These are phyloP conservation scores for Candida sanyaensis DNA, from an alignment of 1,139 yeast species.

Conservation along the genomic window DNA sequence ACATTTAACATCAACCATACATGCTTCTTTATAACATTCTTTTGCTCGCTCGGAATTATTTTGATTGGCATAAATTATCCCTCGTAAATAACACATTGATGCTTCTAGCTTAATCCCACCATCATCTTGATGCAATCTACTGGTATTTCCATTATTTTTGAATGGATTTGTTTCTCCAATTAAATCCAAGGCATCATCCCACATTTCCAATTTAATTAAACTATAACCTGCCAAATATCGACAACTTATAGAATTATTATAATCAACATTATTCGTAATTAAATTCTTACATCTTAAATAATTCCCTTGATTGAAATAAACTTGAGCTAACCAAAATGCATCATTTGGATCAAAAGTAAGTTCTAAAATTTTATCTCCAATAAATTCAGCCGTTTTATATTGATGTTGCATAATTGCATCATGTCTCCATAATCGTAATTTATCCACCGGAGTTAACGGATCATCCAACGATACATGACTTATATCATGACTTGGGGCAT, in stretches of 20 bases:
- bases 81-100: conserved; percentile 83
- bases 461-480: conserved; percentile 10
- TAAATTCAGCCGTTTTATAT: conserved; percentile 83
- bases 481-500: conserved; percentile 14
- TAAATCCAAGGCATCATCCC: conserved; percentile 88
- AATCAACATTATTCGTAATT: conserved; percentile 42
- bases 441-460: conserved; percentile 73
- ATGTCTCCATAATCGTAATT: conserved; percentile 87
- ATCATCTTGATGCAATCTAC: conserved; percentile 31
- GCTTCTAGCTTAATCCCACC: conserved; percentile 87
- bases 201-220: conserved; percentile 67
- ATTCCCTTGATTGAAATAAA: conserved; percentile 72
- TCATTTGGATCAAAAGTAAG: conserved; percentile 86
- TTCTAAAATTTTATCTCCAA: conserved; percentile 85
- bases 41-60: conserved; percentile 87
- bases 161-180: conserved; percentile 87
- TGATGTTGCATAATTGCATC: conserved; percentile 95
- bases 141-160: conserved; percentile 18
- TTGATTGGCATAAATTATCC: conserved; percentile 79
- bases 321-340: conserved; percentile 97
- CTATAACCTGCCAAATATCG: conserved; percentile 82
- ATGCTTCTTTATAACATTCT: conserved; percentile 86
- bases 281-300: conserved; percentile 78
- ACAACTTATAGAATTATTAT: conserved; percentile 62
- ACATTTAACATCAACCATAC: conserved; percentile 85